Evolutionary conservation across 176 grass and related monocot genomes (phyloP), one percentile per base, ranked within the genome.

Genomic region (Leersia perrieri): DNA sequence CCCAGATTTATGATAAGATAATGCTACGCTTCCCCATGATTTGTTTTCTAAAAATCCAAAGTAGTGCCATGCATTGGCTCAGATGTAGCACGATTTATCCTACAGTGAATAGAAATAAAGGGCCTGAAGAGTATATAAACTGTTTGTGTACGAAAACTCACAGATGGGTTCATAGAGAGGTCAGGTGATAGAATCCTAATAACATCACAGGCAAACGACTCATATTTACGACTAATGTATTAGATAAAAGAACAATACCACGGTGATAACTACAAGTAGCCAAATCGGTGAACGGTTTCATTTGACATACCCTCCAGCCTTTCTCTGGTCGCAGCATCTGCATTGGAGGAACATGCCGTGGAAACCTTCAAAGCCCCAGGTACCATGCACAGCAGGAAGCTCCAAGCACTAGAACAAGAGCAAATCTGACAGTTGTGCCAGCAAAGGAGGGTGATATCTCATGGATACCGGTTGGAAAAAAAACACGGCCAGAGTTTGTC

Each of bases 381-480:
- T 14, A 63, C 35, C n/a, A 51, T 73, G 38, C 42, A 76, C 49
- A 25, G 22, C 44, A 44, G 5, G 45, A 89, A 32, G 73, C 72
- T 81, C 83, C 88, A 85, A 89, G 65, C 57, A 80, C 44, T 71
- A 60, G 34, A 81, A 75, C 75, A n/a, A 66, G n/a, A 74, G 68
- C 31, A 71, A 70, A 36, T 77, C 64, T 66, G 42, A 77, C 72
- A 80, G 72, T 38, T 80, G 72, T 35, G 75, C 65, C 27, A 15
- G 79, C 63, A 58, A 82, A 74, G 51, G 20, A 75, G 40, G 66
- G n/a, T 41, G 10, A 55, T 57, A 73, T 32, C 67, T 32, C 67
- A 58, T 14, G 60, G 29, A 62, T 2, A 63, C 58, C 41, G 60
- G 65, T 65, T 72, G 72, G 47, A 47, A 47, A 34, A 87, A 74